A percentile compares a stretch with the other conserved stretches of the same genome.
phyloP scores from a whole-genome alignment of 306 rosid species.

The Vigna trinervia region DNA sequence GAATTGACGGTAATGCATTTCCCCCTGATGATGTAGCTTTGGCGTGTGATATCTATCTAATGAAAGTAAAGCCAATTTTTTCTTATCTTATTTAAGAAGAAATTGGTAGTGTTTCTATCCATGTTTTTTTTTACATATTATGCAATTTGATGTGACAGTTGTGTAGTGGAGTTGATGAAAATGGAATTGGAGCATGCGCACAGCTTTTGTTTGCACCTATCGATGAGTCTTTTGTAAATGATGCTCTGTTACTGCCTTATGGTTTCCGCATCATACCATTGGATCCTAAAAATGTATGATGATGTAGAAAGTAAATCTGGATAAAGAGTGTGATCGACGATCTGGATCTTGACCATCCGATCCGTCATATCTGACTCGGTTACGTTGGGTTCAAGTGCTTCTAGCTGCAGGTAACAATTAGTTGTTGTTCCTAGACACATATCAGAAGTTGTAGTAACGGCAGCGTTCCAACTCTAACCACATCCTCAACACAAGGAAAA shows the following conservation, averaged over 20 bases:
- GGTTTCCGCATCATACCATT: conserved; percentile 85
- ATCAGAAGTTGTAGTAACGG: conserved; percentile 16
- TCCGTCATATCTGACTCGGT: conserved; percentile 48
- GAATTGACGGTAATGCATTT: conserved; percentile 86
- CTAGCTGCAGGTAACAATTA: conserved; percentile 31
- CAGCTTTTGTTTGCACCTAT: conserved; percentile 92
- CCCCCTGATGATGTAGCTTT: conserved; percentile 76
- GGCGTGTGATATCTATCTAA: conserved; percentile 77
- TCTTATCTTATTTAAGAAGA: conserved; percentile 4
- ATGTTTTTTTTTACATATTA: neutral
- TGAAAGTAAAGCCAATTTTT: conserved; percentile 62
- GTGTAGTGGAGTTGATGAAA: conserved; percentile 86
- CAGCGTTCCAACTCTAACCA: conserved; percentile 1
- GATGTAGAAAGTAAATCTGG: conserved; percentile 60
- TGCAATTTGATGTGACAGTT: conserved; percentile 53
- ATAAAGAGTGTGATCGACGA: conserved; percentile 71
- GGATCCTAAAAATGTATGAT: conserved; percentile 76
- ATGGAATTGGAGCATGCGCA: conserved; percentile 79
- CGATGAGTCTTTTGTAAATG: conserved; percentile 90
- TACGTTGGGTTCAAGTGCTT: conserved; percentile 39
- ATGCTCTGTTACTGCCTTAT: conserved; percentile 79
- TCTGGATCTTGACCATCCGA: conserved; percentile 63
- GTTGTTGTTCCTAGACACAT: conserved; percentile 42
- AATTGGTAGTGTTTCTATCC: neutral
- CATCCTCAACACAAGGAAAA: conserved; percentile 36